Evolutionary conservation across 345 rosid genomes (phyloP), one percentile per base, ranked within the genome.

Genomic region (Salix caprea): DNA sequence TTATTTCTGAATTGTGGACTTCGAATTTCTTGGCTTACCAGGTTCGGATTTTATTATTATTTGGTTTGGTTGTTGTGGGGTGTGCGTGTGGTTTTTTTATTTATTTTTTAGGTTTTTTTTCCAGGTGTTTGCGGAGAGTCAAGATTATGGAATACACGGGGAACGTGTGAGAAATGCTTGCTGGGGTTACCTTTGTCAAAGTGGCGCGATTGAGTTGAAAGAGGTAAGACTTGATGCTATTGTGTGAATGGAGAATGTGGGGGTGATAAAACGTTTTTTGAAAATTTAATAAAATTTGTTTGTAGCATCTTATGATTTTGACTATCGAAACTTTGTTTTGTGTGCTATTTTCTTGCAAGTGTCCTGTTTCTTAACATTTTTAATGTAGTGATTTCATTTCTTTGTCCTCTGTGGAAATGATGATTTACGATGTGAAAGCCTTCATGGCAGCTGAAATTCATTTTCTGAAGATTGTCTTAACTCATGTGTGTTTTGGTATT

Each of bases 131-230:
- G 97, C 99, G 0, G 99, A 95, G 90, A 86, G 91, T 86, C 99
- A 95, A 89, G 99, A 95, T 81, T 95, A 95, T 77, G 99, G 97
- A 24, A 78, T 87, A 70, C 96, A 95, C 85, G 99, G 99, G 81
- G 99, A 95, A 78, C 92, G 97, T 73, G 99, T 95, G 30, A 91
- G 95, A 82, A 91, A 85, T 83, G 99, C 97, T 73, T 95, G 99
- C 72, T 95, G 99, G 99, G 97, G 97, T 56, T 95, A 89, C 85
- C 97, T 95, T 83, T 95, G 99, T 85, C 99, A 93, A 87, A 91
- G 96, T 81, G 97, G 99, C 78, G 89, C 92, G 50, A 76, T 85
- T 87, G 99, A 95, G 78, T 82, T 95, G 87, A 91, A 92, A 88
- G 96, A 90, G 97, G 97, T 91, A 81, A 75, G 64, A 58, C 16